Evolutionary conservation across 1,284 basidiomycete species (phyloP).

Genomic region (Cutaneotrichosporon daszewskae): DNA sequence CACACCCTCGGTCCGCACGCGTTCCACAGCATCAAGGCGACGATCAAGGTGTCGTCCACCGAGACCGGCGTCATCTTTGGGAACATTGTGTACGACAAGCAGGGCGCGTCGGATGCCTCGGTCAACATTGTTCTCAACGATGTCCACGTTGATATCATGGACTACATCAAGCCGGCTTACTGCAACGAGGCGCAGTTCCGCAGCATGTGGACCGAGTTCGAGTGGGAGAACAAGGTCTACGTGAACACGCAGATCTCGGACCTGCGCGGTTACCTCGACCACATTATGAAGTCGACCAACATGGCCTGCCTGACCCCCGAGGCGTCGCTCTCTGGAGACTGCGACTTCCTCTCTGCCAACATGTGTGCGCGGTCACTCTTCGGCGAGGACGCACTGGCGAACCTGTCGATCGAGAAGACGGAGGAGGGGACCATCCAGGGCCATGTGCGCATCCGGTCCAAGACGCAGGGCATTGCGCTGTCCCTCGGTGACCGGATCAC

Average conservation of each 20-base stretch:
- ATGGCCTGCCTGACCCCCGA: constrained; percentile 96
- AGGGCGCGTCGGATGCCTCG: constrained; percentile 74
- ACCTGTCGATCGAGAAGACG: constrained; percentile 86
- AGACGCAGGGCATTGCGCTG: constrained; percentile 93
- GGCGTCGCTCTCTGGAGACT: constrained; percentile 82
- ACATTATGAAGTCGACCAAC: constrained; percentile 89
- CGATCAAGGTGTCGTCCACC: constrained; percentile 95
- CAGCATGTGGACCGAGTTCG: constrained; percentile 96
- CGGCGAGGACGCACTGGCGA: constrained; percentile 96
- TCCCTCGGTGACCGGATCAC: constrained; percentile 73
- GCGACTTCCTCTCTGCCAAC: constrained; percentile 89
- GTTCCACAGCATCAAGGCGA: constrained; percentile 98
- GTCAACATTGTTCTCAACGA: constrained; percentile 82
- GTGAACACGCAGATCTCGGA: constrained; percentile 77
- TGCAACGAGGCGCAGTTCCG: constrained; percentile 93
- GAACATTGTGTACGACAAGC: constrained; percentile 95
- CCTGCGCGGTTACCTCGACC: constrained; percentile 74
- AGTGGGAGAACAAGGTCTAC: constrained; percentile 97
- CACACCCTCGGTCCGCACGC: constrained; percentile 92
- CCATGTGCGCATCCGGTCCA: constrained; percentile 87
- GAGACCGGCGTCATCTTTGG: constrained; percentile 99
- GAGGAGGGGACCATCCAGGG: constrained; percentile 77
- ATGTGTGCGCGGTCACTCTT: constrained; percentile 88
- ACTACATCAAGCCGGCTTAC: constrained; percentile 96
- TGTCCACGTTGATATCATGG: constrained; percentile 99